Percentiles rank a stretch among this genome's conserved stretches.
Evolutionary conservation across 257 asterid species (phyloP).

Genomic region (Solanum rostratum): DNA sequence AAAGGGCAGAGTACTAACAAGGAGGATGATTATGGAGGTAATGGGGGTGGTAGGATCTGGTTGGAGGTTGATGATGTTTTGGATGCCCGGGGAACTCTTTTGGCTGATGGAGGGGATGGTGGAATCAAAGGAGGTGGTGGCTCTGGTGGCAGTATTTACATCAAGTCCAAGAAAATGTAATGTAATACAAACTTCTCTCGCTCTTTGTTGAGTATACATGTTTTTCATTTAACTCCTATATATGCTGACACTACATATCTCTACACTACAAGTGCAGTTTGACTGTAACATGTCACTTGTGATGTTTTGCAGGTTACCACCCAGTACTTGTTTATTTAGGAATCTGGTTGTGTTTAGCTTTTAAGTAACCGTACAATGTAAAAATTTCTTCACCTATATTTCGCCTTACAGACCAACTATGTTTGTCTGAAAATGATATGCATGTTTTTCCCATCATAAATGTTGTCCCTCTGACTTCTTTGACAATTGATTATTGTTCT

Average conservation of each 20-base stretch:
- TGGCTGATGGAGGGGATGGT: slow-evolving; percentile 85
- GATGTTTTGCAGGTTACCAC: neutral
- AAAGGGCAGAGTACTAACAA: slow-evolving; percentile 62
- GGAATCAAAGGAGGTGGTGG: slow-evolving; percentile 92
- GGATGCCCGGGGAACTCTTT: slow-evolving; percentile 35
- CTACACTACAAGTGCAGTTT: neutral
- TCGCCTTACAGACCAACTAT: neutral
- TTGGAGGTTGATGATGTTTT: slow-evolving; percentile 25
- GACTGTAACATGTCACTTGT: neutral
- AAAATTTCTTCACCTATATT: neutral
- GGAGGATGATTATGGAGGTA: slow-evolving; percentile 71
- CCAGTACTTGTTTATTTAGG: neutral
- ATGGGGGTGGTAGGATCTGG: slow-evolving; percentile 84
- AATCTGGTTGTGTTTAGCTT: neutral
- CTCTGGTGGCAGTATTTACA: slow-evolving; percentile 77
- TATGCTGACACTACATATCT: neutral
- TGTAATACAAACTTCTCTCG: slow-evolving; percentile 9
- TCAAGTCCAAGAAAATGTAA: slow-evolving; percentile 67
- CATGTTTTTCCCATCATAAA: neutral
- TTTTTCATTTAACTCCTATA: neutral
- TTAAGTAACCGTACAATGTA: neutral
- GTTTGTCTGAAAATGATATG: neutral
- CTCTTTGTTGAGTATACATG: neutral
- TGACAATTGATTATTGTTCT: neutral
- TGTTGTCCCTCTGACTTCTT: neutral